A percentile compares a stretch with the other conserved stretches of the same genome.
phyloP scores from a whole-genome alignment of 2,329 filamentous ascomycete species.

The Dactylellina cionopaga region DNA sequence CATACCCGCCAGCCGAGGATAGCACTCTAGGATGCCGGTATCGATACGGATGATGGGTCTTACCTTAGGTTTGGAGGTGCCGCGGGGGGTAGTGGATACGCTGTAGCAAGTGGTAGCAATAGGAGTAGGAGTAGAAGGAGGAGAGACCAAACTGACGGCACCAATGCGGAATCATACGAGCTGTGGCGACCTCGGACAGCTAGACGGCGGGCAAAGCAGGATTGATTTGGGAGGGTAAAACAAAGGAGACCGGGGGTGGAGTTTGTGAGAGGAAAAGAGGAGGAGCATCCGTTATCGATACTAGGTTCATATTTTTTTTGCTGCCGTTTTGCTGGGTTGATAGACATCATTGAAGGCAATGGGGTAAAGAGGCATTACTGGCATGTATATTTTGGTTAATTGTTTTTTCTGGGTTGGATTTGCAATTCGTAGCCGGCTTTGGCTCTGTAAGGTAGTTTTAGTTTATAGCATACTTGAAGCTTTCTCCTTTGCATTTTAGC shows the following conservation, averaged over 20 bases:
- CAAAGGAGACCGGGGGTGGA: not conserved
- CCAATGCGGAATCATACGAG: conserved; percentile 12
- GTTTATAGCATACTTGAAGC: conserved; percentile 14
- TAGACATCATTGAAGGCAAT: not conserved
- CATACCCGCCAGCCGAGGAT: conserved; percentile 75
- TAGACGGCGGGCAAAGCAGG: conserved; percentile 38
- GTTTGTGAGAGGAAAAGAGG: conserved; percentile 15
- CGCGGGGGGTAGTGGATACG: conserved; percentile 1
- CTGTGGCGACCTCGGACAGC: conserved; percentile 27
- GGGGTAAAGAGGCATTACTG: not conserved
- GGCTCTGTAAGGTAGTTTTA: not conserved
- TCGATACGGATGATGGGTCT: conserved; percentile 52
- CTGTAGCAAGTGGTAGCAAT: conserved; percentile 17
- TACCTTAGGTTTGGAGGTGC: conserved; percentile 13
- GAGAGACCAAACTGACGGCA: conserved; percentile 9
- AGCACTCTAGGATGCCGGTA: conserved; percentile 51
- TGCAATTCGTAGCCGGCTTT: not conserved
- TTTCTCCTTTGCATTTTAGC: no score
- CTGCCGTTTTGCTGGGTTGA: conserved; percentile 12
- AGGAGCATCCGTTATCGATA: conserved; percentile 52
- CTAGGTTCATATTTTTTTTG: conserved; percentile 23
- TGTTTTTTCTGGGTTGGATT: conserved; percentile 18
- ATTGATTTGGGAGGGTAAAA: conserved; percentile 13
- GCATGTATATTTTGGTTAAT: conserved; percentile 12
- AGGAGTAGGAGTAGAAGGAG: conserved; percentile 21